Evolutionary conservation across 257 asterid genomes (phyloP), one percentile per base, ranked within the genome.

Genomic region (Nicotiana otophora): DNA sequence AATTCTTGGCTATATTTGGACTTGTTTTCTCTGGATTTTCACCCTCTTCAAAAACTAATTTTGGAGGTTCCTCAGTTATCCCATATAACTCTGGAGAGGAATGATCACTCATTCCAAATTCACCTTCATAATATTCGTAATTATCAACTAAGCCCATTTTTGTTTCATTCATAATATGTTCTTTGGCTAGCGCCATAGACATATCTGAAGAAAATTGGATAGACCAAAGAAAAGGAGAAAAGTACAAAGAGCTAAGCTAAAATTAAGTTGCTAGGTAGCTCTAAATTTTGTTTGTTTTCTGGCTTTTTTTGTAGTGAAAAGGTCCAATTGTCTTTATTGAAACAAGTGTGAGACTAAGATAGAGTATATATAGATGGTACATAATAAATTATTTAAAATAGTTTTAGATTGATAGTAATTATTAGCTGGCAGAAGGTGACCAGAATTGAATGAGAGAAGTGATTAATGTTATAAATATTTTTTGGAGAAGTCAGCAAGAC

Each of bases 381-480:
- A 42, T 42, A 42, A 28, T 10, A 23, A 46, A 1, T 28, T n/a
- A n/a, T 14, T 19, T 81, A n/a, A 64, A 64, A 67, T 65, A 84
- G 87, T 42, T 85, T 85, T 89, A 91, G 91, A 86, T 89, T 87
- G 62, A 51, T 74, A 39, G 15, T 34, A 46, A 58, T 39, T 79
- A 79, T 86, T 89, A 90, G 96, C 92, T 95, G 97, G 91, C 93
- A 90, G 89, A 83, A 81, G 17, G 66, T 10, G 84, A 76, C 81
- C 86, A 83, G 75, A 65, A 69, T 66, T 19, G 78, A 61, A 66
- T 64, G 81, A 72, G n/a, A 83, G 68, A 81, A 67, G 55, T 30
- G 53, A 54, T 26, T 36, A 57, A 77, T 63, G 16, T 31, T 31
- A 31, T 31, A 31, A 28, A 28, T 0, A 0, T 1, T 28, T 28